Conservation (phyloP, 306 rosid species). For the Luffa aegyptiaca region DNA sequence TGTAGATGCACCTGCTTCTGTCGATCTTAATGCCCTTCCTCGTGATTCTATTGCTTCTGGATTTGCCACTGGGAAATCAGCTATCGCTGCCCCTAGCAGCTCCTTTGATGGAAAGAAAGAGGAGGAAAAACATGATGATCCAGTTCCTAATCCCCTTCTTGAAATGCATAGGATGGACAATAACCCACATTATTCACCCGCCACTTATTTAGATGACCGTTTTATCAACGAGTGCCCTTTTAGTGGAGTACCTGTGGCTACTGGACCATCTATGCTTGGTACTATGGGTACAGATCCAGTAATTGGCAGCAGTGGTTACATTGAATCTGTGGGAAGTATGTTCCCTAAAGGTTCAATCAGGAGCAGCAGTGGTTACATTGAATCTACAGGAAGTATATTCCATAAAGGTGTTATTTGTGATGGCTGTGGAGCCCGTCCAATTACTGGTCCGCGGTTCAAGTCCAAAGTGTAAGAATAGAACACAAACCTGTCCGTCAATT, state of each 20-base stretch:
- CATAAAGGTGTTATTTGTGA: constrained; percentile 83
- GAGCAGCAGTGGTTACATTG: constrained; percentile 35
- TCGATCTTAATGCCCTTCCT: constrained; percentile 55
- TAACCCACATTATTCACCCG: constrained; percentile 2
- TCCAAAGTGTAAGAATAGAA: constrained; percentile 58
- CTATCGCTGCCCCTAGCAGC: constrained; percentile 13
- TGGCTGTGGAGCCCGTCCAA: constrained; percentile 87
- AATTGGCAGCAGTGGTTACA: constrained; percentile 30
- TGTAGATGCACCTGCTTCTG: constrained; percentile 1
- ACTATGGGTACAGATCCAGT: constrained; percentile 19
- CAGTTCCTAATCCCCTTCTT: background rate
- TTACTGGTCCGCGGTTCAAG: constrained; percentile 86
- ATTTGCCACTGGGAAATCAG: background rate
- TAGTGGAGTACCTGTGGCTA: constrained; percentile 19
- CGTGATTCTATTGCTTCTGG: constrained; percentile 18
- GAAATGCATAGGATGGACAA: constrained; percentile 4
- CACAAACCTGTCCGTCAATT: background rate
- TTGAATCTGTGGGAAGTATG: constrained; percentile 37
- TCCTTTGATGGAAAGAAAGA: constrained; percentile 20
- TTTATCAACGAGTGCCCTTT: constrained; percentile 35
- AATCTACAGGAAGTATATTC: constrained; percentile 49
- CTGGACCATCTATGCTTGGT: constrained; percentile 12
- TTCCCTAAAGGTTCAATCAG: constrained; percentile 55
- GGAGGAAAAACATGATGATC: constrained; percentile 7
- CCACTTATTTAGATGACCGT: background rate